Evolutionary conservation across 2,329 filamentous ascomycete species (phyloP), one percentile per base, ranked within the genome.

Genomic region (Penicillium sp.): DNA sequence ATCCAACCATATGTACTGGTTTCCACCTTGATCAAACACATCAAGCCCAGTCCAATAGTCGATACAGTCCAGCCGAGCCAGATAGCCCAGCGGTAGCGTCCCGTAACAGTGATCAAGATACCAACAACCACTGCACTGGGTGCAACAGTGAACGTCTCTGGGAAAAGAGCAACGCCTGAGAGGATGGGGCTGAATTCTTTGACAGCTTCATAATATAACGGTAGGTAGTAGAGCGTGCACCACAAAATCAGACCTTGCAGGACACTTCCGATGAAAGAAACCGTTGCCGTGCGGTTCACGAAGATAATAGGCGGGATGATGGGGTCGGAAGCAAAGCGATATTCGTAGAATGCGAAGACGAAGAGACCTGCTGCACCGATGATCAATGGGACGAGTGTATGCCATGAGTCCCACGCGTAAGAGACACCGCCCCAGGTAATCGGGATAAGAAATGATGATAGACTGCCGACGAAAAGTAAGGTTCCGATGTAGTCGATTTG

Each of bases 381-480:
- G 3, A 84, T 68, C 14, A 90, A 71, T 0, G 86, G 87, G 0
- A 86, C 78, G 2, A 90, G 73, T 0, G 85, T 86, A 1, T 79
- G 77, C 79, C 82, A 88, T 3, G 80, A 84, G 43, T 73, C 67
- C 87, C 87, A 90, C 0, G 78, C 65, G 66, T 87, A 89, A 73
- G 86, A 82, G 8, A 88, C 79, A 35, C 85, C 86, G 9, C 85
- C 87, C 78, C 84, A 86, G 2, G 84, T 85, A 4, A 88, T 67
- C 0, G 84, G 82, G 43, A 88, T 83, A 40, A 88, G 69, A 63
- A 88, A 82, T 22, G 79, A 80, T 0, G 84, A 84, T 12, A 79
- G 77, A 14, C 82, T 81, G 12, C 75, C 80, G 18, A 87, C 76
- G 65, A 90, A 89, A 3, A 90, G 65, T 1, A 81, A 59, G 4